Percentiles rank a stretch among this genome's conserved stretches.
Evolutionary conservation across 192 early-diverging fungal species (phyloP).

Genomic region (Backusella mclennaniae): DNA sequence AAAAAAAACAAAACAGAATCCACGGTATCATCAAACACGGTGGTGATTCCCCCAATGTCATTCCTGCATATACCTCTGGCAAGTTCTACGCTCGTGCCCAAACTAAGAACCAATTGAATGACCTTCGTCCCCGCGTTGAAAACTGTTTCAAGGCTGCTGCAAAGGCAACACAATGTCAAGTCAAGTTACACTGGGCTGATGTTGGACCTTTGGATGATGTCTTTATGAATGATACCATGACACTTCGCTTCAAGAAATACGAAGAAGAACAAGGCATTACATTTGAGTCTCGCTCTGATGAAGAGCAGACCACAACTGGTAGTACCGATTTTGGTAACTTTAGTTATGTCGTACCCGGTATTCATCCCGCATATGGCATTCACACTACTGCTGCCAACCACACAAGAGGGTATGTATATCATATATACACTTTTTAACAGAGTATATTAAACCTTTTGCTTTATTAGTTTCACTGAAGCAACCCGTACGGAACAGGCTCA

Average conservation of each 20-base stretch:
- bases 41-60: conserved; percentile 42
- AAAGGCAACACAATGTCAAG: conserved; percentile 51
- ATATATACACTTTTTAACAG: conserved; percentile 44
- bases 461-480: conserved; percentile 51
- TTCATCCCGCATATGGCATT: conserved; percentile 49
- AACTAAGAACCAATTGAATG: conserved; percentile 41
- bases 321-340: conserved; percentile 79
- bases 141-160: conserved; percentile 56
- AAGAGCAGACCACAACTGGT: conserved; percentile 34
- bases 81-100: conserved; percentile 50
- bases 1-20: not conserved
- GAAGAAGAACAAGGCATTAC: conserved; percentile 45
- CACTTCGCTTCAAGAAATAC: conserved; percentile 44
- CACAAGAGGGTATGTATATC: conserved; percentile 41
- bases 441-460: too few relatives aligned
- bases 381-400: conserved; percentile 59
- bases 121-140: conserved; percentile 39
- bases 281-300: conserved; percentile 30
- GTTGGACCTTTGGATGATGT: conserved; percentile 51
- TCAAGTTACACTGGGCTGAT: conserved; percentile 41
- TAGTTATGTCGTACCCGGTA: conserved; percentile 57
- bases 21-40: conserved; percentile 6
- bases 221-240: conserved; percentile 55
- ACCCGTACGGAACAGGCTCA: conserved; percentile 61
- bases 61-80: conserved; percentile 49